Conservation (phyloP, 176 grass and related monocot genomes). For the Phoenix roebelenii region DNA sequence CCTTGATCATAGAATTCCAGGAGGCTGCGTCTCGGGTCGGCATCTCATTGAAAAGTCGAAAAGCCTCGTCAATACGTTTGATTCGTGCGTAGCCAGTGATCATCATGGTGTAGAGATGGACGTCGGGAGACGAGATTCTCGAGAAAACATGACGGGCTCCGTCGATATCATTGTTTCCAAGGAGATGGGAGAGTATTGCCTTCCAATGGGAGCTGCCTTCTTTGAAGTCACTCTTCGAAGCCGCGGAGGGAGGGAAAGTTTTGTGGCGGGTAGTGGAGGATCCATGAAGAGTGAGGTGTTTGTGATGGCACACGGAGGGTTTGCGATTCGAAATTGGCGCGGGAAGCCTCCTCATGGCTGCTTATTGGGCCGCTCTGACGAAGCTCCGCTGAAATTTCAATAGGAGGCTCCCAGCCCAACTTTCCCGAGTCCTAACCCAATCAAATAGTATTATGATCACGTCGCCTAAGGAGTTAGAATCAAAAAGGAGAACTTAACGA, state of each 20-base stretch:
- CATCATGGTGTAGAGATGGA: slow-evolving; percentile 10
- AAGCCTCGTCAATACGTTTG: slow-evolving; percentile 26
- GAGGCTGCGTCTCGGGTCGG: slow-evolving; percentile 26
- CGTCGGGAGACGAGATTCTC: slow-evolving; percentile 9
- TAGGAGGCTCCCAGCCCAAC: too few species aligned
- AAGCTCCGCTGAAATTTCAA: too few species aligned
- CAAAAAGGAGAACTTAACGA: too few species aligned
- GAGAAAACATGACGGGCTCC: slow-evolving; percentile 30
- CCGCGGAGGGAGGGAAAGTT: background rate
- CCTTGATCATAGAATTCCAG: slow-evolving; percentile 56
- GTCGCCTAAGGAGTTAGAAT: too few species aligned
- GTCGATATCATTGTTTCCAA: slow-evolving; percentile 22
- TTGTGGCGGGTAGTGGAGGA: background rate
- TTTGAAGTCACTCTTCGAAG: background rate
- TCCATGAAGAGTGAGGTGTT: background rate
- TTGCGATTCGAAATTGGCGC: background rate
- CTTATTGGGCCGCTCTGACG: too few species aligned
- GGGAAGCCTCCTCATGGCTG: slow-evolving; percentile 23
- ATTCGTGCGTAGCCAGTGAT: slow-evolving; percentile 8
- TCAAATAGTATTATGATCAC: too few species aligned
- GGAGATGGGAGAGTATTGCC: slow-evolving; percentile 15
- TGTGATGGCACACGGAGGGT: background rate
- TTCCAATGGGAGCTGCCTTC: slow-evolving; percentile 9
- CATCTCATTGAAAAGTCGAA: slow-evolving; percentile 50
- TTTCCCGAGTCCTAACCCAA: too few species aligned